Conservation (phyloP, 164 flowering plant species). For the Tetracentron sinense region DNA sequence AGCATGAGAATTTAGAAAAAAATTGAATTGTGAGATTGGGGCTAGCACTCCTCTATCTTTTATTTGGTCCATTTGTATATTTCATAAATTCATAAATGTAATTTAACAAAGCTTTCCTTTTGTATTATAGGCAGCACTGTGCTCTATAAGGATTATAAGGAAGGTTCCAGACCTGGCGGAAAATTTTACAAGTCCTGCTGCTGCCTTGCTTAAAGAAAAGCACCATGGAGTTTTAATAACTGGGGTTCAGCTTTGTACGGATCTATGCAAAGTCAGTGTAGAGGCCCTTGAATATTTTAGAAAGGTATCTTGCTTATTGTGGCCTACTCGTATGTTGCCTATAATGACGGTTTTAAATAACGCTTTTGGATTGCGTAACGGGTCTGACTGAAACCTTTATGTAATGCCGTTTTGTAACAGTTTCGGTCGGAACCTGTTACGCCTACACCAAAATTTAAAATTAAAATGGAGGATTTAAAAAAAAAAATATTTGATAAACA, state of each 20-base stretch:
- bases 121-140: slow-evolving; percentile 77
- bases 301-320: slow-evolving; percentile 50
- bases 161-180: slow-evolving; percentile 98
- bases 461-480: too few species aligned
- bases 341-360: too few species aligned
- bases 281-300: slow-evolving; percentile 90
- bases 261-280: slow-evolving; percentile 75
- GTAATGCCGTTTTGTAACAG: too few species aligned
- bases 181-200: slow-evolving; percentile 82
- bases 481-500: too few species aligned
- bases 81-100: too few species aligned
- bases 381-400: too few species aligned
- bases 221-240: slow-evolving; percentile 93
- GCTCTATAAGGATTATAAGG: slow-evolving; percentile 88
- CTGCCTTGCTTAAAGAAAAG: slow-evolving; percentile 85
- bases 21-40: too few species aligned
- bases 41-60: too few species aligned
- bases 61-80: background rate
- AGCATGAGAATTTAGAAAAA: too few species aligned
- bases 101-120: slow-evolving; percentile 3
- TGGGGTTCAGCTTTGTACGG: slow-evolving; percentile 92
- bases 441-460: too few species aligned
- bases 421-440: too few species aligned
- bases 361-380: too few species aligned
- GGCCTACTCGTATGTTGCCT: background rate